Evolutionary conservation across 2,329 filamentous ascomycete species (phyloP).

Genomic region (Ascochyta viciae-villosae): DNA sequence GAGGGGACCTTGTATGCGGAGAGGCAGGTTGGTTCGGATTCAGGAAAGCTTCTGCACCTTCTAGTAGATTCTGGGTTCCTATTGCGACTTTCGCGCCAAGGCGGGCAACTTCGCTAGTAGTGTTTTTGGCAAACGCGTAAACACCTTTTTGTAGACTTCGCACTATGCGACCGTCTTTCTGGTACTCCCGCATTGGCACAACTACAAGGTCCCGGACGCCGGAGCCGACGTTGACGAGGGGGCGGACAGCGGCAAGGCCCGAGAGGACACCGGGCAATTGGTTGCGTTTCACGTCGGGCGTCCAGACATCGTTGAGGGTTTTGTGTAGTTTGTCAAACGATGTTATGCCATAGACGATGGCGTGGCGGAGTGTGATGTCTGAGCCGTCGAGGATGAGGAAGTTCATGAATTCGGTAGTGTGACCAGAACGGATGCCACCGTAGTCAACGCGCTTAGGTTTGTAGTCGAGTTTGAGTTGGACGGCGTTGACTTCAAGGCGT

Average conservation of each 20-base stretch:
- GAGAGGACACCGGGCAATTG: conserved; percentile 89
- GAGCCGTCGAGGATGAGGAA: conserved; percentile 91
- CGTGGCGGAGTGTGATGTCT: conserved; percentile 83
- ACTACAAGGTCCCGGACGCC: conserved; percentile 87
- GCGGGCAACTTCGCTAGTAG: conserved; percentile 91
- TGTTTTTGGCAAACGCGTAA: conserved; percentile 87
- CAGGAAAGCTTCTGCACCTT: conserved; percentile 85
- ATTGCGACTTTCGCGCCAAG: conserved; percentile 93
- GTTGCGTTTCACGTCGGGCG: conserved; percentile 86
- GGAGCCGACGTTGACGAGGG: conserved; percentile 87
- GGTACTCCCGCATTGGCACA: conserved; percentile 89
- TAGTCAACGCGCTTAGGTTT: conserved; percentile 99
- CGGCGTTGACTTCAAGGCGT: conserved; percentile 82
- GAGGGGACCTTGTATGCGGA: conserved; percentile 38
- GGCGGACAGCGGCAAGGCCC: conserved; percentile 87
- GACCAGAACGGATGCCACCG: conserved; percentile 86
- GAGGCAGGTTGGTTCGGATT: conserved; percentile 44
- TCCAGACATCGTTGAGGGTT: conserved; percentile 95
- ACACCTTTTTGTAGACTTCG: conserved; percentile 93
- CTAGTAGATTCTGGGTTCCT: conserved; percentile 90
- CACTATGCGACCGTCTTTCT: conserved; percentile 90
- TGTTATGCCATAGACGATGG: conserved; percentile 89
- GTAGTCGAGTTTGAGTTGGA: conserved; percentile 89
- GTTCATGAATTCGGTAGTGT: conserved; percentile 98
- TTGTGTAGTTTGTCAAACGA: conserved; percentile 91